Percentiles rank a stretch among this genome's conserved stretches.
Evolutionary conservation across 2,329 filamentous ascomycete species (phyloP).

Genomic region (Colletotrichum truncatum): DNA sequence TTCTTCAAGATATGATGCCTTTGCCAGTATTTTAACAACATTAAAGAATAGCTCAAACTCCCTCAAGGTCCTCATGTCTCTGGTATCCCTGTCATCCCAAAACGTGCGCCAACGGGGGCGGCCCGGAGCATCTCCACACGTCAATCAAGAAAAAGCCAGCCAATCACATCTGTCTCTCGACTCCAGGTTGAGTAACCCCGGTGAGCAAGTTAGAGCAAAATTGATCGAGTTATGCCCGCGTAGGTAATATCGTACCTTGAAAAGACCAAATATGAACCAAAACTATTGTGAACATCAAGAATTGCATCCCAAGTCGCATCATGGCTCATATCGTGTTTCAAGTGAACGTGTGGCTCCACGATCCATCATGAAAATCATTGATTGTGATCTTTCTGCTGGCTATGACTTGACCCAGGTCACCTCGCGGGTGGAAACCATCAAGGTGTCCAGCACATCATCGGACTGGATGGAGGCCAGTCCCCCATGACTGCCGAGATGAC

Average conservation of each 20-base stretch:
- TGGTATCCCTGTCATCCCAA: slow-evolving; percentile 22
- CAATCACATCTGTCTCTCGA: slow-evolving; percentile 39
- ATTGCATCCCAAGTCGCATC: neutral
- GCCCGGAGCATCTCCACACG: slow-evolving; percentile 11
- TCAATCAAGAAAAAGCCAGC: slow-evolving; percentile 11
- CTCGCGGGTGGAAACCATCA: slow-evolving; percentile 10
- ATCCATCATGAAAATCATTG: too few relatives aligned
- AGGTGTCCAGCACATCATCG: slow-evolving; percentile 26
- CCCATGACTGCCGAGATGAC: slow-evolving; percentile 2
- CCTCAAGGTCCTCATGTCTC: slow-evolving; percentile 25
- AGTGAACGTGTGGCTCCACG: neutral
- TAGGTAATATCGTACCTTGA: neutral
- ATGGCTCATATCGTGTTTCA: neutral
- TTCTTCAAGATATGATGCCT: neutral
- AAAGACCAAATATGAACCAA: neutral
- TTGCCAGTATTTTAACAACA: neutral
- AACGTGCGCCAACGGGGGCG: slow-evolving; percentile 24
- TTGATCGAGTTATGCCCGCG: slow-evolving; percentile 33
- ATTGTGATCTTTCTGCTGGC: neutral
- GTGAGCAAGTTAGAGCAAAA: slow-evolving; percentile 47
- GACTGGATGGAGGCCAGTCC: neutral
- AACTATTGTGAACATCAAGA: neutral
- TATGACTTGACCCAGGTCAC: neutral
- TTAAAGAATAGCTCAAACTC: slow-evolving; percentile 13
- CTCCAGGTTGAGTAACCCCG: slow-evolving; percentile 36